Evolutionary conservation across 2,329 filamentous ascomycete species (phyloP), one percentile per base, ranked within the genome.

Genomic region (Pestalotiopsis sp.): DNA sequence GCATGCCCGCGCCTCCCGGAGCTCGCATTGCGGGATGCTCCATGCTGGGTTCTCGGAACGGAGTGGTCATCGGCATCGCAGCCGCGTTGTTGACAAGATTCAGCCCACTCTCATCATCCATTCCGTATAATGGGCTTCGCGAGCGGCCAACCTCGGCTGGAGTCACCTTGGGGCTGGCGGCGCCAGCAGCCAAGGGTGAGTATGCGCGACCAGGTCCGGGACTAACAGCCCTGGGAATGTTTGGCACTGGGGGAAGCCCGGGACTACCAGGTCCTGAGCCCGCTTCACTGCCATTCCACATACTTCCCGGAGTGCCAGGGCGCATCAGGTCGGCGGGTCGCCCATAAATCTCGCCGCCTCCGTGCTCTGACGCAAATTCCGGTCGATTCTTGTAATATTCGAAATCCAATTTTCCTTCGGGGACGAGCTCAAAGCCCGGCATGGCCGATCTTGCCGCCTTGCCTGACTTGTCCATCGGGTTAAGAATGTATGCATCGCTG

Each of bases 301-400:
- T 80, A 36, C 86, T 88, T 13, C 85, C 84, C 0, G 91, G 90
- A 0, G 91, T 92, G 20, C 85, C 88, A 0, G 90, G 87, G 1
- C 91, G 85, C 17, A 86, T 79, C 2, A 90, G 81, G 70, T 92
- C 91, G 27, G 84, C 81, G 2, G 86, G 80, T 14, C 83, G 85
- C 3, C 91, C 92, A 71, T 88, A 91, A 6, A 91, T 83, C 39
- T 89, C 87, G 25, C 92, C 92, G 4, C 92, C 94, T n/a, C 94
- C 94, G 72, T 94, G 92, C 67, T 96, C 93, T 12, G 94, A 91
- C 1, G 90, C 90, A 81, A 98, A 98, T 74, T 98, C 95, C 2
- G 93, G 88, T 1, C 94, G 87, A 79, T 97, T 92, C 81, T 97
- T 98, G 85, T 91, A 98, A 81, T 94, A 95, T 70, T 94, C 91